Conservation (phyloP, 306 rosid genomes). For the Cucurbita maxima region DNA sequence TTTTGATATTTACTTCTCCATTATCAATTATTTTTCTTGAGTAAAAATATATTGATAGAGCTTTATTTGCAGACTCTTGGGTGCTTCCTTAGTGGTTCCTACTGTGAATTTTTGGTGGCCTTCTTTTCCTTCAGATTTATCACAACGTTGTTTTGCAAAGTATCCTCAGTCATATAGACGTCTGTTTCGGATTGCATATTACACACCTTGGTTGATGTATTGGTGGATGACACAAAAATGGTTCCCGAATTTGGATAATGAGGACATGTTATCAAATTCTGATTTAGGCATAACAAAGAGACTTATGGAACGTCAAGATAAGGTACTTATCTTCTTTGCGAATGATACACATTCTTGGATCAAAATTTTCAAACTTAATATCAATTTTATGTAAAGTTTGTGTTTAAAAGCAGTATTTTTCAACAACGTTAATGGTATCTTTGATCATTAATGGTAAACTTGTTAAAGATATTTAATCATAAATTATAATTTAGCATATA, state of each 20-base stretch:
- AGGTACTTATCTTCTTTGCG: conserved; percentile 21
- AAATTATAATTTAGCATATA: too few relatives aligned
- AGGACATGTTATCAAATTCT: conserved; percentile 6
- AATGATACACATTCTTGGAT: background rate
- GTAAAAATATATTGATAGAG: background rate
- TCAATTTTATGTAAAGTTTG: too few relatives aligned
- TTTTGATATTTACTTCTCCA: background rate
- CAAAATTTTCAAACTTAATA: background rate
- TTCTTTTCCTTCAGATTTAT: conserved; percentile 24
- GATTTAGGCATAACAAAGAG: conserved; percentile 28
- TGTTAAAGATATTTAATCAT: too few relatives aligned
- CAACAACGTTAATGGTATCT: too few relatives aligned
- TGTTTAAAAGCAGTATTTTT: too few relatives aligned
- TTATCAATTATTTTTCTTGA: background rate
- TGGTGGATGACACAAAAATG: conserved; percentile 77
- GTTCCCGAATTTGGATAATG: conserved; percentile 24
- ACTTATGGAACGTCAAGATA: conserved; percentile 13
- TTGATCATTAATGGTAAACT: too few relatives aligned
- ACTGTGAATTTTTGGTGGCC: conserved; percentile 67
- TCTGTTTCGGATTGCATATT: conserved; percentile 40
- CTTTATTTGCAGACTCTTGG: conserved; percentile 39
- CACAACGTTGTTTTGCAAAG: conserved; percentile 15
- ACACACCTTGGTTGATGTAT: conserved; percentile 53
- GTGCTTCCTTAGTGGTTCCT: conserved; percentile 66
- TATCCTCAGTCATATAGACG: conserved; percentile 21